Evolutionary conservation across 2,329 filamentous ascomycete genomes (phyloP), one percentile per base, ranked within the genome.

Genomic region (Claviceps paspali): DNA sequence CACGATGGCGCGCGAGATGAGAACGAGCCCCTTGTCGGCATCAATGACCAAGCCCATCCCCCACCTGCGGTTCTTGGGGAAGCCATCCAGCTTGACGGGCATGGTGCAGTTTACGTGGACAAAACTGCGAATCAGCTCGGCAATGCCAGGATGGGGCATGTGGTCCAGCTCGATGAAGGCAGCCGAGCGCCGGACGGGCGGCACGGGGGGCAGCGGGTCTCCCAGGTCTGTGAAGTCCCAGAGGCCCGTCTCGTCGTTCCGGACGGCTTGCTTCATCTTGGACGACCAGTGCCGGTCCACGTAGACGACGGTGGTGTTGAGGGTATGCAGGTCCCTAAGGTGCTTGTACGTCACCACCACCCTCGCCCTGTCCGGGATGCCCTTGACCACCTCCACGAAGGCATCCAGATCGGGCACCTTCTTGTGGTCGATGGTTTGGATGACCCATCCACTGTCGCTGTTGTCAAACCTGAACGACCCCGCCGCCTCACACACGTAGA

Each of bases 11-110:
- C 91, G 68, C 2, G 91, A 96, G 38, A 96, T 88, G 41, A 96
- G 73, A 6, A 98, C 91, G 14, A 98, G 69, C 14, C 91, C 91
- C 62, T 95, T 88, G 42, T 92, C 85, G 1, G 92, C 91, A 59
- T 98, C 91, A 43, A 98, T 83, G n/a, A 98, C 88, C 27, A 98
- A 65, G 28, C 91, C 91, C 68, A 94, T 95, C 1, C 91, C 91
- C 63, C 86, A 91, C 61, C 93, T 91, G 34, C 86, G 73, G 47
- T 91, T 85, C 56, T 91, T 84, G 5, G 91, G 92, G 55, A 94
- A 98, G n/a, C 91, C 91, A 55, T 98, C 91, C 8, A 98, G 71
- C 65, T 96, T 96, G 43, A 98, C 65, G 0, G 91, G 91, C 79
- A 98, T 88, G 18, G 79, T 82, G 49, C 87, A 93, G 45, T 83